Evolutionary conservation across 495 filamentous ascomycete genomes (phyloP), one percentile per base, ranked within the genome.

Genomic region (Podospora bellae-mahoneyi): DNA sequence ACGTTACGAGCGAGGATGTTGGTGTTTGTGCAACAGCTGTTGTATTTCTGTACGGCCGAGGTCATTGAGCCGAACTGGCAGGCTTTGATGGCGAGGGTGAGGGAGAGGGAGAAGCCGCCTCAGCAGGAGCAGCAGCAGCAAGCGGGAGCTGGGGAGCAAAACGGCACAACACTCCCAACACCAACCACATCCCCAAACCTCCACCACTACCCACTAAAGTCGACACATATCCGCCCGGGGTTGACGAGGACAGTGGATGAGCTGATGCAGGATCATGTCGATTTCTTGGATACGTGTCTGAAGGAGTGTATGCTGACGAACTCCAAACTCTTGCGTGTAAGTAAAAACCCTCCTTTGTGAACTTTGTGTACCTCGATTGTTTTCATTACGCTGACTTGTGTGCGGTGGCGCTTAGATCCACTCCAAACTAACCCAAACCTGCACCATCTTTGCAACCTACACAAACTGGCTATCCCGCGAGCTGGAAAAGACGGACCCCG

Each of bases 241-340:
- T 77, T 72, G n/a, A 92, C 91, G 67, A 84, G 93, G 54, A 99
- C 95, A 0, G 96, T 99, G 18, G 95, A 99, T 72, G 92, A 97
- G 76, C 80, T 99, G 73, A 99, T 99, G 95, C 93, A 98, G 78
- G 94, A 98, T 77, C 95, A 99, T 82, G 94, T 99, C 34, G 95
- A 98, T 79, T 98, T 98, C 77, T 78, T 99, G 65, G 95, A 97
- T 73, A 97, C 94, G 15, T 99, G 95, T 78, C 81, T 99, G 65
- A 98, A 98, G 80, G 95, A 97, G 80, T 97, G 96, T 83, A 97
- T 97, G 94, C 84, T 99, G 44, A 98, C 96, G 13, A 97, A 99
- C 75, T 90, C 91, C 64, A 97, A 96, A 78, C 80, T 99, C 7
- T 81, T 99, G 20, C 89, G 92, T 82, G 95, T 97, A 85, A 61